A percentile compares a stretch with the other conserved stretches of the same genome.
Evolutionary conservation across 2,329 filamentous ascomycete genomes (phyloP).

Genomic region (Cladosporium sp.): DNA sequence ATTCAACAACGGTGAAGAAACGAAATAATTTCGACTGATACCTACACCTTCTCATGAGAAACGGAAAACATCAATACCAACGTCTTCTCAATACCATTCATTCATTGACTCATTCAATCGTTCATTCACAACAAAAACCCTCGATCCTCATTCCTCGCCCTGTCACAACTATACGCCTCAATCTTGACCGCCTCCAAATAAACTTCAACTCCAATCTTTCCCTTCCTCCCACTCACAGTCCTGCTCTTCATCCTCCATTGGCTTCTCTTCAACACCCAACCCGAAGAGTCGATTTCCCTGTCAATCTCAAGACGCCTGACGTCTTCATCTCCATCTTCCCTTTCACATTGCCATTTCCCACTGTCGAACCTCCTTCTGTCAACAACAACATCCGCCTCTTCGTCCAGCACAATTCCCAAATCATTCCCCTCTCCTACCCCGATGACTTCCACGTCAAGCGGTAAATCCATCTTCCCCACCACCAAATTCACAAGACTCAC

Average conservation of each 20-base stretch:
- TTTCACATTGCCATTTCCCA: neutral
- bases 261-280: conserved; percentile 24
- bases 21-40: no score
- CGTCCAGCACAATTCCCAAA: conserved; percentile 45
- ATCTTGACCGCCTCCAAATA: conserved; percentile 30
- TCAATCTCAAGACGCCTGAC: no score
- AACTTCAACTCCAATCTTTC: conserved; percentile 21
- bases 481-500: conserved; percentile 73
- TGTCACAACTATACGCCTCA: conserved; percentile 25
- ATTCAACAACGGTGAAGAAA: no score
- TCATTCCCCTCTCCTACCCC: conserved; percentile 41
- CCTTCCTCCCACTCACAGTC: conserved; percentile 11
- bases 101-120: no score
- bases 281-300: no score
- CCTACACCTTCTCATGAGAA: no score
- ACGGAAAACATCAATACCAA: no score
- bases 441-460: conserved; percentile 49
- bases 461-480: conserved; percentile 72
- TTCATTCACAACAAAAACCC: no score
- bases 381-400: conserved; percentile 55
- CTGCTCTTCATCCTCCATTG: conserved; percentile 25
- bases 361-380: conserved; percentile 38
- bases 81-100: no score
- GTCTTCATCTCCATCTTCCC: no score
- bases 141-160: conserved; percentile 22